These are phyloP conservation scores for Boletus speciosus DNA, from an alignment of 768 basidiomycete species.

Conservation along the genomic window DNA sequence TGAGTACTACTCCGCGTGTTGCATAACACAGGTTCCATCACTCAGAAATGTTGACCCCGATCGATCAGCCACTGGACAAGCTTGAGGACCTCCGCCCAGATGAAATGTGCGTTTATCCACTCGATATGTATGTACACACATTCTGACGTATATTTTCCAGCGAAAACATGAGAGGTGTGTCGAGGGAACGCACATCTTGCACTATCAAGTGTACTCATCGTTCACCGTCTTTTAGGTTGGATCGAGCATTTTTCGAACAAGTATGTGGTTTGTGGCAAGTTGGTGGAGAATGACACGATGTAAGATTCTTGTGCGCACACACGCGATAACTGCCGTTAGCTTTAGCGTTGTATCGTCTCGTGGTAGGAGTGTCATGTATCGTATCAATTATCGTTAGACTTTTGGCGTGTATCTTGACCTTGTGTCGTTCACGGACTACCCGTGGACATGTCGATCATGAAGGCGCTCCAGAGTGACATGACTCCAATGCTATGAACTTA, in stretches of 20 bases:
- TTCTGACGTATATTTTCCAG: conserved; percentile 37
- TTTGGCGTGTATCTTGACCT: neutral
- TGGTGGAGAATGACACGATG: conserved; percentile 73
- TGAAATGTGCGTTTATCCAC: conserved; percentile 65
- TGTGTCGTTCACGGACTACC: neutral
- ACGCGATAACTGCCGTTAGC: neutral
- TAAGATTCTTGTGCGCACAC: conserved; percentile 5
- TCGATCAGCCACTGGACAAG: conserved; percentile 84
- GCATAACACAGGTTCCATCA: neutral
- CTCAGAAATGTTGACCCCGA: conserved; percentile 84
- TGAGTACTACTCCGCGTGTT: neutral
- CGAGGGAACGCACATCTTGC: neutral
- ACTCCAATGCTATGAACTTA: neutral
- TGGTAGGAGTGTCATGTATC: conserved; percentile 8
- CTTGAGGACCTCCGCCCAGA: conserved; percentile 72
- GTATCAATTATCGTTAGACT: conserved; percentile 7
- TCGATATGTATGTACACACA: neutral
- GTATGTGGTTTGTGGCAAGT: conserved; percentile 85
- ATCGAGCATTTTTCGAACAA: conserved; percentile 92
- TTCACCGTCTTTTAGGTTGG: conserved; percentile 57
- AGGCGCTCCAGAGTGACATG: neutral
- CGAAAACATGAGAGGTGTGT: conserved; percentile 84
- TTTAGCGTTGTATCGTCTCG: neutral
- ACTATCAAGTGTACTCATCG: neutral
- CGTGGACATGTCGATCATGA: neutral